phyloP scores from a whole-genome alignment of 169 alveolate species.

The Cryptosporidium baileyi region DNA sequence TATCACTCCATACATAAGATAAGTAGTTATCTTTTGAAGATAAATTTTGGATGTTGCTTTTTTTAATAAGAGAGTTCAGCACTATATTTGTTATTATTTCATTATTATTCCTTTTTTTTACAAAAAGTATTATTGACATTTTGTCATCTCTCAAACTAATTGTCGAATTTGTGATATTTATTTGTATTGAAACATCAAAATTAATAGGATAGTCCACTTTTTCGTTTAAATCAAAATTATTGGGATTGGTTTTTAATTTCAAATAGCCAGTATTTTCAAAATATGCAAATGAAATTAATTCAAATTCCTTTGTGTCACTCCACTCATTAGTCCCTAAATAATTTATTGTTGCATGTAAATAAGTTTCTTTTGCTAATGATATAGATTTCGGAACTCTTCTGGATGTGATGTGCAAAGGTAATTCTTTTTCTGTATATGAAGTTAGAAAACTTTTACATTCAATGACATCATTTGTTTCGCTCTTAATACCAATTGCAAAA shows the following conservation, averaged over 20 bases:
- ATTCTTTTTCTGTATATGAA: not conserved
- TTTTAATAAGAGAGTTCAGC: constrained; percentile 8
- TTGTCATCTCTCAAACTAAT: constrained; percentile 1
- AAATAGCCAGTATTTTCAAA: constrained; percentile 30
- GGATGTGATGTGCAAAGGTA: constrained; percentile 30
- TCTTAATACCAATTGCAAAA: constrained; percentile 29
- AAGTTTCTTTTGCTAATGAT: not conserved
- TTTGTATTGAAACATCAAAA: constrained; percentile 9
- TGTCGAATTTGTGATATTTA: not conserved
- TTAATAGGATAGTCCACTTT: not conserved
- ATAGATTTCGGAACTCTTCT: not conserved
- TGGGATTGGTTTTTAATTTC: constrained; percentile 7
- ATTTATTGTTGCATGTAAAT: not conserved
- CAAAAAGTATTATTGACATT: constrained; percentile 3
- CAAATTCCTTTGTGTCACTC: not conserved
- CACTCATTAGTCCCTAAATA: constrained; percentile 7
- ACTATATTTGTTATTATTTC: not conserved
- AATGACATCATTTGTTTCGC: not conserved
- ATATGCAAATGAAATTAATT: constrained; percentile 16
- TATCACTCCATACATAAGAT: constrained; percentile 43
- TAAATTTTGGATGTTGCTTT: constrained; percentile 17
- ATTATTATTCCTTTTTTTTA: not conserved
- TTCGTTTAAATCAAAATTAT: not conserved
- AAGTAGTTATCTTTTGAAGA: not conserved
- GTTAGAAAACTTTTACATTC: not conserved